A percentile compares a stretch with the other conserved stretches of the same genome.
These are phyloP conservation scores for Musa schizocarpa DNA, from an alignment of 176 grass and related monocot genomes.

Conservation along the genomic window DNA sequence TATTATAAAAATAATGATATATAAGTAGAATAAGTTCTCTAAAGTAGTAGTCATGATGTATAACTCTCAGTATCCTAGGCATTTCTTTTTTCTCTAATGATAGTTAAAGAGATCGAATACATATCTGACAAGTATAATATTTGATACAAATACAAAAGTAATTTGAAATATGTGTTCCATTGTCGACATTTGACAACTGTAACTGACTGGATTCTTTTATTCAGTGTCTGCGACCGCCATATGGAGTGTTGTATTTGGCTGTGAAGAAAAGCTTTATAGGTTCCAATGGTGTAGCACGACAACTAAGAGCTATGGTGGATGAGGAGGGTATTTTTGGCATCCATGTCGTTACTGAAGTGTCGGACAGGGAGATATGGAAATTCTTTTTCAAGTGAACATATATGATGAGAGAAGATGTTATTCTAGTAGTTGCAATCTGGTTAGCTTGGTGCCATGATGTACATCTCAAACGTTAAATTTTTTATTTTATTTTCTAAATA, in stretches of 20 bases:
- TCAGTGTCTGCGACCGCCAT: conserved; percentile 66
- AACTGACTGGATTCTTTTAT: conserved; percentile 20
- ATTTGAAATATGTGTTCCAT: background rate
- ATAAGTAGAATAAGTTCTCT: no score
- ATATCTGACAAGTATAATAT: no score
- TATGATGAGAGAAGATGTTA: no score
- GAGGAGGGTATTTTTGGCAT: conserved; percentile 54
- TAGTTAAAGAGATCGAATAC: no score
- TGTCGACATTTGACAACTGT: background rate
- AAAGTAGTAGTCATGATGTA: no score
- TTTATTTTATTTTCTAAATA: background rate
- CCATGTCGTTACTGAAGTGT: conserved; percentile 48
- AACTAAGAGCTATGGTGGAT: conserved; percentile 52
- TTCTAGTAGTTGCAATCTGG: background rate
- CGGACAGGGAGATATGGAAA: conserved; percentile 67
- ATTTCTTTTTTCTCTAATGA: no score
- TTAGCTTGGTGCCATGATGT: background rate
- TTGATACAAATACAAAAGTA: background rate
- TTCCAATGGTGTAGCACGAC: conserved; percentile 41
- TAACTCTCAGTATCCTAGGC: no score
- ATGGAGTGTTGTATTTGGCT: conserved; percentile 60
- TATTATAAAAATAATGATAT: no score
- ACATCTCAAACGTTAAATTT: background rate
- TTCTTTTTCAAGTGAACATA: conserved; percentile 66
- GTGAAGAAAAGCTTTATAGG: conserved; percentile 57